phyloP scores from a whole-genome alignment of 139 green algal species.

The Chlamydomonas applanata region DNA sequence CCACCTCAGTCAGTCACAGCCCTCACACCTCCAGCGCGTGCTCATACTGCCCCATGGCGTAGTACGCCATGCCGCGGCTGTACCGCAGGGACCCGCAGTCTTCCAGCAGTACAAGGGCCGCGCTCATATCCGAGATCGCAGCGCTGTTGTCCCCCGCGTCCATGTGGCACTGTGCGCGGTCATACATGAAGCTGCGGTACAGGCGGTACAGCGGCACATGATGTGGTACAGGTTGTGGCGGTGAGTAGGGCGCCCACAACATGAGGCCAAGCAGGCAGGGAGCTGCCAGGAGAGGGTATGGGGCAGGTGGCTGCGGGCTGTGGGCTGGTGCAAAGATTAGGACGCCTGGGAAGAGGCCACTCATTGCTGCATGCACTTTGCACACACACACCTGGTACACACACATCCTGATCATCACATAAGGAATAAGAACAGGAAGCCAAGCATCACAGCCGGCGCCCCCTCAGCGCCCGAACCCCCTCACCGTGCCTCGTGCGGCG shows the following conservation, averaged over 20 bases:
- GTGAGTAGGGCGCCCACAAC: no score
- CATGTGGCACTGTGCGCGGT: slow-evolving; percentile 24
- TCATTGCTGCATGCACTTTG: no score
- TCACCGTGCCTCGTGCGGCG: slow-evolving; percentile 13
- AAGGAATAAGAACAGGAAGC: no score
- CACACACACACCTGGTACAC: no score
- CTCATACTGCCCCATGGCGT: not conserved
- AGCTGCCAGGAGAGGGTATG: no score
- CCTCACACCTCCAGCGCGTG: not conserved
- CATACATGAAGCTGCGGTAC: slow-evolving; percentile 10
- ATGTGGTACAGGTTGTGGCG: not conserved
- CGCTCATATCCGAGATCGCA: slow-evolving; percentile 29
- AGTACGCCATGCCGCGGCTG: slow-evolving; percentile 20
- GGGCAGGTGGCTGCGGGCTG: no score
- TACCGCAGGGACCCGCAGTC: slow-evolving; percentile 20
- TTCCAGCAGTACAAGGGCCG: slow-evolving; percentile 22
- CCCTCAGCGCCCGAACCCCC: not conserved
- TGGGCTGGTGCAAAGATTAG: no score
- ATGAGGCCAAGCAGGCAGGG: no score
- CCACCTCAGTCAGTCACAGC: not conserved
- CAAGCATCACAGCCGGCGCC: no score
- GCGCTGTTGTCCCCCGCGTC: slow-evolving; percentile 16
- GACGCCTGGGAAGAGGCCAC: no score
- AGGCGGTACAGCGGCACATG: not conserved
- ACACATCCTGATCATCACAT: no score